Evolutionary conservation across 2,329 filamentous ascomycete genomes (phyloP), one percentile per base, ranked within the genome.

Genomic region (Macroventuria anomochaeta): DNA sequence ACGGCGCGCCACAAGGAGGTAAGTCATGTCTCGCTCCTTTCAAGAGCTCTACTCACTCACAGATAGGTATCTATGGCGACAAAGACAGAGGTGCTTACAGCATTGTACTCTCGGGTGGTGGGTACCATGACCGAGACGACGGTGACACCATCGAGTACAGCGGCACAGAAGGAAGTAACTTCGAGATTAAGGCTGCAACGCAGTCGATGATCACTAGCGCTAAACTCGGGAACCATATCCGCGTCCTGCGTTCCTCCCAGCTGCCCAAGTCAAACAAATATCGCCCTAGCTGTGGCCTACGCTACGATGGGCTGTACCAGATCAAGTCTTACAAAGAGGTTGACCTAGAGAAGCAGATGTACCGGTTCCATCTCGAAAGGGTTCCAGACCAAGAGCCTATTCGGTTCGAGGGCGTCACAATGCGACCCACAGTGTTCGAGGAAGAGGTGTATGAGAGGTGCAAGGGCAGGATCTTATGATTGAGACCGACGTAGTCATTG

Each of bases 261-360:
- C 66, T 79, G 2, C 44, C 46, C 0, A 65, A 68, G 8, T 63
- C 59, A 1, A 77, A 77, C 15, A 56, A 50, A 0, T 83, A 77
- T 46, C 73, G 79, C 0, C 84, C 84, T 0, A 53, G 64, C 1
- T 55, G 71, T 8, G 83, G 83, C 0, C 74, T 83, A n/a, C 71
- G 84, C 2, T 86, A 86, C 46, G 83, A 86, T 64, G 84, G 84
- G 0, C 64, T 86, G 0, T 87, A 86, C 57, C 63, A 71, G 5
- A 77, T 85, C 5, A 70, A 69, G 0, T 63, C 53, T 2, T 74
- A 72, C 40, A 65, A 78, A 53, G 46, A 76, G 0, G 29, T 79
- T 1, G 75, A 84, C 47, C 28, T 59, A 3, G 60, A 65, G 11
- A 77, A 73, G n/a, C 74, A 75, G 2, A 74, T 77, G 17, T 76